Evolutionary conservation across 106 monocot genomes (phyloP), one percentile per base, ranked within the genome.

Genomic region (Posidonia australis): DNA sequence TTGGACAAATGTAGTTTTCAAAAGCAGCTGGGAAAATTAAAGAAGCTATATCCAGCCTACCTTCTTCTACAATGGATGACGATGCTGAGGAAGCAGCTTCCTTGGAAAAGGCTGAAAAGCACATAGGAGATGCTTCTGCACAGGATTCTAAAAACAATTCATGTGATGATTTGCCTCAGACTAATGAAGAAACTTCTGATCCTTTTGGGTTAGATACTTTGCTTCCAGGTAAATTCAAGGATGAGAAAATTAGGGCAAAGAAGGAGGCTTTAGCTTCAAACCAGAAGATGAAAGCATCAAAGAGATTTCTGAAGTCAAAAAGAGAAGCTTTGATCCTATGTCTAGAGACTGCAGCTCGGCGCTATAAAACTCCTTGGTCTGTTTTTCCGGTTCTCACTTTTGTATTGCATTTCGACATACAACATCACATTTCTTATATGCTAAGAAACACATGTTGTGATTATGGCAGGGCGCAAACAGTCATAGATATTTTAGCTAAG

Each of bases 11-110:
- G 13, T 58, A 98, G 98, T 98, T 81, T 51, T 84, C 98, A 51
- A 98, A 88, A 77, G 81, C 87, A 64, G 91, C 89, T 59, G 85
- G 82, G 31, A 98, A 88, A 74, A 87, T 98, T 46, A 98, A 91
- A 76, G 91, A 98, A 61, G 85, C 84, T 9, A 88, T 98, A 76
- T 76, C 76, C 19, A 79, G 72, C 46, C 87, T 98, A 10, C 87
- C 98, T 19, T 22, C 31, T 12, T 77, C 91, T 22, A 88, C 91
- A 19, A 58, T 41, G 31, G 87, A 83, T 21, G 98, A 98, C 63
- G 91, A 98, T 55, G 60, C 66, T 1, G 87, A 91, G 30, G 98
- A 98, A 77, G 78, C 82, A 23, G 75, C 77, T 59, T 68, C 62
- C 59, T 74, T 83, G 4, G 77, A 65, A 51, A 55, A 78, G 55